Evolutionary conservation across 257 asterid genomes (phyloP).

Genomic region (Fraxinus quadrangulata): DNA sequence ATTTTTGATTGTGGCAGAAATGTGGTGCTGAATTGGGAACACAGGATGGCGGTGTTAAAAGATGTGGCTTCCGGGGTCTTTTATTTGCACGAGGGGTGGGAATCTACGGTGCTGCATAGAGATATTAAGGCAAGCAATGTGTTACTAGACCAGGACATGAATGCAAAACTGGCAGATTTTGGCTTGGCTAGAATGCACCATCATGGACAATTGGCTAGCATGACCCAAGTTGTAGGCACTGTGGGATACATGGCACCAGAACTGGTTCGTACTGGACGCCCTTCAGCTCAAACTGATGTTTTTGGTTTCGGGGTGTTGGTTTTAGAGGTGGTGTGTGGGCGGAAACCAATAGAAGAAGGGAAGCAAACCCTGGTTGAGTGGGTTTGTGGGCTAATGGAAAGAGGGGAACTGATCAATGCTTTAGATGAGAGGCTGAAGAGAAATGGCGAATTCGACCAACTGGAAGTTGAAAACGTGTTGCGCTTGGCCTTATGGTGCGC

Average conservation of each 20-base stretch:
- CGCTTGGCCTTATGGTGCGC: conserved; percentile 57
- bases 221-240: conserved; percentile 62
- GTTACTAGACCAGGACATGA: conserved; percentile 60
- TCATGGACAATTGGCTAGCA: conserved; percentile 42
- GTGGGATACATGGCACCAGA: conserved; percentile 66
- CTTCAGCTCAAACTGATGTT: conserved; percentile 55
- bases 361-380: conserved; percentile 46
- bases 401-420: conserved; percentile 41
- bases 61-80: conserved; percentile 56
- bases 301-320: conserved; percentile 52
- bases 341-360: conserved; percentile 52
- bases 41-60: conserved; percentile 51
- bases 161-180: conserved; percentile 61
- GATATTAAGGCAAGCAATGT: conserved; percentile 66
- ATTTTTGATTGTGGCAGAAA: conserved; percentile 28
- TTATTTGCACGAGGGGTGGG: conserved; percentile 70
- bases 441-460: conserved; percentile 36
- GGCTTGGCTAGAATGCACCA: conserved; percentile 63
- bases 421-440: conserved; percentile 40
- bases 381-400: conserved; percentile 40
- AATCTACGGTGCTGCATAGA: conserved; percentile 53
- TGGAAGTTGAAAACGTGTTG: conserved; percentile 48
- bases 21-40: conserved; percentile 33
- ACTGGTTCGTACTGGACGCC: conserved; percentile 45
- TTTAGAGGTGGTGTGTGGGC: conserved; percentile 59